These are phyloP conservation scores for Diplocarpon mali DNA, from an alignment of 2,329 filamentous ascomycete genomes.

Conservation along the genomic window DNA sequence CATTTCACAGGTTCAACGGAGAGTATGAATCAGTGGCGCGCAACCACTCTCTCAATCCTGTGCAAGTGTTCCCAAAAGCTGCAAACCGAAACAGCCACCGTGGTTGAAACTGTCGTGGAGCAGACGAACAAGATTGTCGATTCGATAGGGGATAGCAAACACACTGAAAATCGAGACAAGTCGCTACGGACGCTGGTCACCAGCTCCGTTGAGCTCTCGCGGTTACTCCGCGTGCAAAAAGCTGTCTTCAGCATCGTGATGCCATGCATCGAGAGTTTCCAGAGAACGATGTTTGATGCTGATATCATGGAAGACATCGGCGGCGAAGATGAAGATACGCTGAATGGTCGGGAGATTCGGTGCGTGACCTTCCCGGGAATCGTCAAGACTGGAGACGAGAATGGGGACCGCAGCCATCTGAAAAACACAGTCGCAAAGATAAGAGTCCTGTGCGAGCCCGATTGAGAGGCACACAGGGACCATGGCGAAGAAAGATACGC, in stretches of 20 bases:
- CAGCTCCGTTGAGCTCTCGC: conserved; percentile 44
- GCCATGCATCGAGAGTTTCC: conserved; percentile 40
- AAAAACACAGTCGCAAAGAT: conserved; percentile 55
- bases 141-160: conserved; percentile 30
- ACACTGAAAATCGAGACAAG: conserved; percentile 35
- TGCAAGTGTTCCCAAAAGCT: conserved; percentile 41
- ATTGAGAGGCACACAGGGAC: conserved; percentile 15
- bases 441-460: conserved; percentile 44
- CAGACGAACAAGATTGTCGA: conserved; percentile 40
- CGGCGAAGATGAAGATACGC: conserved; percentile 45
- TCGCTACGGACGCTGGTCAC: conserved; percentile 41
- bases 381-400: conserved; percentile 54
- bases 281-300: conserved; percentile 44
- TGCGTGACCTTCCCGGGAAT: conserved; percentile 56
- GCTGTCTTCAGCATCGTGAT: conserved; percentile 45
- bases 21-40: conserved; percentile 54
- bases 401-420: conserved; percentile 47
- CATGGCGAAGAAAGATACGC: no score
- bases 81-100: conserved; percentile 33
- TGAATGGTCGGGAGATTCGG: conserved; percentile 41
- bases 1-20: conserved; percentile 33
- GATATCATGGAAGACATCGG: conserved; percentile 56
- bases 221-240: conserved; percentile 46
- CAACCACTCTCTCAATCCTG: conserved; percentile 49
- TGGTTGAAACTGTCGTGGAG: conserved; percentile 34